Evolutionary conservation across 1,139 yeast genomes (phyloP), one percentile per base, ranked within the genome.

Genomic region (Candida freyschussii): DNA sequence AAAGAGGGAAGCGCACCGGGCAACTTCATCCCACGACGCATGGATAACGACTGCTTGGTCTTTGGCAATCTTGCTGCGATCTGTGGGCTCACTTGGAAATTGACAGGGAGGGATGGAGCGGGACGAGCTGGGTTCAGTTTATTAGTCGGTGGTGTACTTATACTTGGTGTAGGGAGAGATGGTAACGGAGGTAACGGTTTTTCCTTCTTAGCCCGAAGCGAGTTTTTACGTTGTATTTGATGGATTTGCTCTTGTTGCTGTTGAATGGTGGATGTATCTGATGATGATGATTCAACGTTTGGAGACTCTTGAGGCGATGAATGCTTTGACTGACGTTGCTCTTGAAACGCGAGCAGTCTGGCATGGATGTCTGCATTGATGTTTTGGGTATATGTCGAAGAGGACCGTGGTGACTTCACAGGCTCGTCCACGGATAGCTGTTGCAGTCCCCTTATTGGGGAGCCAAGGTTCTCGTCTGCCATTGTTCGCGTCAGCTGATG

Each of bases 351-450:
- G 57, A 79, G 60, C 30, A 83, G 65, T 43, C 86, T 64, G 2
- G 91, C 93, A 56, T 81, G 91, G 34, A 81, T 69, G 43, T 78
- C 85, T 11, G 84, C 76, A 52, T 71, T 79, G 34, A 63, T 60
- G 37, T 58, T 37, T 21, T 33, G 33, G 2, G 47, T 43, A 34
- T 43, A 43, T 2, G 43, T 16, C 8, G 39, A 31, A 7, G 47
- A 41, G 13, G 39, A 16, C 23, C 48, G 34, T 22, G 48, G 48
- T n/a, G 48, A 44, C 34, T 40, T 34, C 24, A 35, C 29, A 17
- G 40, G 37, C 28, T 37, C 41, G 9, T 37, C 38, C 13, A 37
- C 28, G 9, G 38, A 32, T 15, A 37, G 41, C 26, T 33, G 35
- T 30, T 36, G 32, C 25, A 39, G 38, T 29, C 36, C 43, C 9